These are phyloP conservation scores for Cladosporium sp. DNA, from an alignment of 2,329 filamentous ascomycete species.

Conservation along the genomic window DNA sequence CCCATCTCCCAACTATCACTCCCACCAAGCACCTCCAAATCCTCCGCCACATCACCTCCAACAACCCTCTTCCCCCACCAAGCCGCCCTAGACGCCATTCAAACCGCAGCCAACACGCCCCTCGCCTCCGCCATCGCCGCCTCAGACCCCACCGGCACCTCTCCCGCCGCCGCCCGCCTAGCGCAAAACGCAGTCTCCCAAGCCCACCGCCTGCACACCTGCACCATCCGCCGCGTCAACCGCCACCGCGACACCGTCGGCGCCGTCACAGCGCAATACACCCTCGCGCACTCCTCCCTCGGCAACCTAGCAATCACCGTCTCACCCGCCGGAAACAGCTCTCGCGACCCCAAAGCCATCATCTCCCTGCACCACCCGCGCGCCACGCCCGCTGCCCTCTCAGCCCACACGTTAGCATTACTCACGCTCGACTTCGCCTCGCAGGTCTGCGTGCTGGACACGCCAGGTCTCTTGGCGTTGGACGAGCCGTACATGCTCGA, in stretches of 20 bases:
- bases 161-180: constrained; percentile 57
- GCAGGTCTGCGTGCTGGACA: constrained; percentile 39
- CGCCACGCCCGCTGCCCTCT: constrained; percentile 35
- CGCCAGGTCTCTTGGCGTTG: constrained; percentile 38
- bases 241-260: constrained; percentile 25
- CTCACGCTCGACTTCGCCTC: constrained; percentile 42
- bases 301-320: constrained; percentile 40
- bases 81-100: constrained; percentile 43
- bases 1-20: constrained; percentile 25
- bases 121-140: constrained; percentile 52
- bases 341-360: constrained; percentile 22
- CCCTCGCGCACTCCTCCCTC: constrained; percentile 42
- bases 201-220: constrained; percentile 64
- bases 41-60: not conserved
- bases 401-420: constrained; percentile 37
- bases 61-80: constrained; percentile 42
- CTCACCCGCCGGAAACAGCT: constrained; percentile 2
- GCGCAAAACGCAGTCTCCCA: constrained; percentile 53
- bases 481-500: constrained; percentile 44
- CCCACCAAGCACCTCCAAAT: constrained; percentile 8
- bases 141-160: constrained; percentile 62
- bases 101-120: constrained; percentile 42
- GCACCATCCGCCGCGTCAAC: constrained; percentile 61
- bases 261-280: constrained; percentile 35
- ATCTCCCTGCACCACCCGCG: constrained; percentile 36